These are phyloP conservation scores for Sphagnum contortum DNA, from an alignment of 225 moss, liverwort and hornwort genomes.

Conservation along the genomic window DNA sequence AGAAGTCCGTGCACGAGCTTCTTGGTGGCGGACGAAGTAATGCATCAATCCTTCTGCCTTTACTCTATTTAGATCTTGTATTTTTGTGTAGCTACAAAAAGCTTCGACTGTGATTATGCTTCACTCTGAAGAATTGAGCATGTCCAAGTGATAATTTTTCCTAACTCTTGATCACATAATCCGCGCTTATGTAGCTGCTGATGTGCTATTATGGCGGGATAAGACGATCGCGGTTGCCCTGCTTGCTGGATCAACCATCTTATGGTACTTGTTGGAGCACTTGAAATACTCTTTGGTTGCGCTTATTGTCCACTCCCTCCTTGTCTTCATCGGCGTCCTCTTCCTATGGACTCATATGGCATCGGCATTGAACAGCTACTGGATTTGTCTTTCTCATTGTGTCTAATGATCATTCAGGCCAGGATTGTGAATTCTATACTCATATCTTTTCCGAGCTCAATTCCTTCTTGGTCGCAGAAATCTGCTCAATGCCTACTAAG, in stretches of 20 bases:
- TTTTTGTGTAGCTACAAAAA: too few relatives aligned
- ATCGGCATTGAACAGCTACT: constrained; percentile 62
- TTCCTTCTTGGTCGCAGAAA: too few relatives aligned
- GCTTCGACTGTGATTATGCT: too few relatives aligned
- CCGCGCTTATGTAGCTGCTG: constrained; percentile 41
- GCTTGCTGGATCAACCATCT: constrained; percentile 49
- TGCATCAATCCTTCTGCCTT: neutral
- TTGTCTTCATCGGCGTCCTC: constrained; percentile 67
- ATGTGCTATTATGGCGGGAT: constrained; percentile 66
- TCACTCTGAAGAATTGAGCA: too few relatives aligned
- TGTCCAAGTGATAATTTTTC: too few relatives aligned
- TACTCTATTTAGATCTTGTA: too few relatives aligned
- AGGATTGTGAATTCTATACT: too few relatives aligned
- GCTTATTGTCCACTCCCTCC: constrained; percentile 64
- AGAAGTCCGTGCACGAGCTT: constrained; percentile 51
- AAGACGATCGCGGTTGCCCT: constrained; percentile 49
- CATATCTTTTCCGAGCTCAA: too few relatives aligned
- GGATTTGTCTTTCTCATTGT: too few relatives aligned
- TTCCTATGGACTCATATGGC: constrained; percentile 88
- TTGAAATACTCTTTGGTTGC: constrained; percentile 75
- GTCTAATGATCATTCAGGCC: too few relatives aligned
- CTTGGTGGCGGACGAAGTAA: constrained; percentile 77
- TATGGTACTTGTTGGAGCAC: constrained; percentile 74
- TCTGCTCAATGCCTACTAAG: too few relatives aligned
- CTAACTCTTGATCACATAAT: neutral